Base-by-base conservation (phyloP, 345 rosid genomes). In the Gossypium ekmanianum region DNA sequence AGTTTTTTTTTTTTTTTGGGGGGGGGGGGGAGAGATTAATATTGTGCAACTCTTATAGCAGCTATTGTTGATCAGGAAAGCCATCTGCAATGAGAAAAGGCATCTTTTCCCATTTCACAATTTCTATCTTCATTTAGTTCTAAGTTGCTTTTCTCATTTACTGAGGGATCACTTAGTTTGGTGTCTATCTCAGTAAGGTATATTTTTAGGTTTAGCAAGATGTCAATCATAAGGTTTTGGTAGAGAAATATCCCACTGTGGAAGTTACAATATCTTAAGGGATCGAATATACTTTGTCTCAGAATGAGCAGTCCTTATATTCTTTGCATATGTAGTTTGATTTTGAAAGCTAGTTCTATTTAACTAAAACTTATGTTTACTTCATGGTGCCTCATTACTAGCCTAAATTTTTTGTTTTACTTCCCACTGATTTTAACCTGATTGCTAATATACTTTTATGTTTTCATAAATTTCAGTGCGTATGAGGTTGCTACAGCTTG, bases 401-500 rank as follows among this genome's bases (percentile, higher is more conserved):
- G 39, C 27, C 34, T 17, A 51, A 2, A 69, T 57, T 24, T 27
- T 44, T 14, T 22, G 5, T 41, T 55, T 61, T 2, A 54, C 59
- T 29, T 16, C 9, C 8, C 75, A 17, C 20, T 48, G 14, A 56
- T 47, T 43, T 74, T 26, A 58, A 12, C 22, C 67, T 24, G 50
- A 47, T 56, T 26, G 7, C 44, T 76, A 52, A 58, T 83, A 67
- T 20, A 20, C 22, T n/a, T 57, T 61, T 63, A 34, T 71, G 45
- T 68, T 83, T 76, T 74, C 58, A 45, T 52, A 45, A 14, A 41
- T 82, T 75, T 83, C 89, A 94, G 98, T 89, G 91, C 97, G 58
- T 94, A 91, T 75, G 98, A 94, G 87, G 98, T 94, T 51, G 98
- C 98, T 61, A 94, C 98, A 34, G 98, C 98, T 43, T 94, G 98